These are phyloP conservation scores for Neckera pumila DNA, from an alignment of 225 moss, liverwort and hornwort species.

Conservation along the genomic window DNA sequence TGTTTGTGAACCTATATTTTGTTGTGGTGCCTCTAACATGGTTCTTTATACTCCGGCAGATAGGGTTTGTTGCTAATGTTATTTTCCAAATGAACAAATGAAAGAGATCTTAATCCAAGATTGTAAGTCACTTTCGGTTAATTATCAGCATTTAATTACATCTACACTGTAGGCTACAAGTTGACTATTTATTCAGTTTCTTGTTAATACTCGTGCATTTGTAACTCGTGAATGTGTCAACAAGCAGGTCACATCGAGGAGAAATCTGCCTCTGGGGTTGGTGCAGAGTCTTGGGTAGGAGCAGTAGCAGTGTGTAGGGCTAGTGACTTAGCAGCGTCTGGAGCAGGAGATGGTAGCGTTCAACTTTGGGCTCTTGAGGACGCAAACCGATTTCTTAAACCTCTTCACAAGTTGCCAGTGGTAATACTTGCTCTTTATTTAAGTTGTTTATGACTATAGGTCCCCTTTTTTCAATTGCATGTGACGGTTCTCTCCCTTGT, in stretches of 20 bases:
- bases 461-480: not conserved
- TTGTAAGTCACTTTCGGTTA: not conserved
- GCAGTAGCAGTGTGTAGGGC: conserved; percentile 82
- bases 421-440: conserved; percentile 26
- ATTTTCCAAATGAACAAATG: not conserved
- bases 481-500: not conserved
- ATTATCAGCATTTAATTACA: not conserved
- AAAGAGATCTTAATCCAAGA: not conserved
- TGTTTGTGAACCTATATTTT: not conserved
- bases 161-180: not conserved
- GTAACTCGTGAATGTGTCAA: not conserved
- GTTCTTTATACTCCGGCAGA: not conserved
- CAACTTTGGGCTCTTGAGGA: conserved; percentile 91
- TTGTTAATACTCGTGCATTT: not conserved
- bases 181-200: not conserved
- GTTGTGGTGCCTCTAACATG: not conserved
- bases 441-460: not conserved
- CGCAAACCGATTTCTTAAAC: conserved; percentile 46
- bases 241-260: conserved; percentile 18
- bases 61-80: not conserved
- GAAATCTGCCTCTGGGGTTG: not conserved
- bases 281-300: conserved; percentile 85
- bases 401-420: conserved; percentile 69
- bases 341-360: conserved; percentile 91
- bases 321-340: conserved; percentile 88